A percentile compares a stretch with the other conserved stretches of the same genome.
Conservation (phyloP, 73 alveolate genomes). For the Tetrahymena malaccensis region DNA sequence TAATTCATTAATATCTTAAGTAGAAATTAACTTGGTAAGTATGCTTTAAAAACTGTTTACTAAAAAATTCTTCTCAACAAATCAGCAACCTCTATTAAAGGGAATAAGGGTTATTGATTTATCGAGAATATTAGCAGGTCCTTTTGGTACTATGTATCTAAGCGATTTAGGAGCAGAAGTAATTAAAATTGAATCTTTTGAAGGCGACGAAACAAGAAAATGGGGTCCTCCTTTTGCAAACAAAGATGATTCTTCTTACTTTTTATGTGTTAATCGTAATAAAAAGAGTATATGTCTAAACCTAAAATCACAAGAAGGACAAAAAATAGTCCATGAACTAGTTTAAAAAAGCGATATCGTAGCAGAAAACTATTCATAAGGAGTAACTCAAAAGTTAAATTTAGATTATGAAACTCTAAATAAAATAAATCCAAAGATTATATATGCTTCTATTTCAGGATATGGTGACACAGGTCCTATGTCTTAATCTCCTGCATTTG, state of each 20-base stretch:
- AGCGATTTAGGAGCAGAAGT: slow-evolving; percentile 68
- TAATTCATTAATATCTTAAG: not conserved
- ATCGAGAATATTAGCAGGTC: slow-evolving; percentile 67
- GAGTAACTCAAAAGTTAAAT: slow-evolving; percentile 36
- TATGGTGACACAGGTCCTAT: slow-evolving; percentile 42
- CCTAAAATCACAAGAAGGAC: slow-evolving; percentile 41
- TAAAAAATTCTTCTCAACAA: not conserved
- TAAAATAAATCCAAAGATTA: slow-evolving; percentile 39
- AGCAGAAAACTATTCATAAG: slow-evolving; percentile 52
- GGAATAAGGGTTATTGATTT: slow-evolving; percentile 52
- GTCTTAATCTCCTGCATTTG: slow-evolving; percentile 69
- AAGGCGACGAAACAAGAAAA: slow-evolving; percentile 73
- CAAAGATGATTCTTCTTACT: slow-evolving; percentile 50
- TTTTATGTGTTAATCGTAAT: slow-evolving; percentile 58
- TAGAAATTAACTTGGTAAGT: not conserved
- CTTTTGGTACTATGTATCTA: slow-evolving; percentile 55
- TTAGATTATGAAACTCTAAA: slow-evolving; percentile 52
- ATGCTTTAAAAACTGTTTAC: not conserved
- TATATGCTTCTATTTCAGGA: slow-evolving; percentile 74
- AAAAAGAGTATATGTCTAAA: slow-evolving; percentile 63
- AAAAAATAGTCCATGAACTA: slow-evolving; percentile 37
- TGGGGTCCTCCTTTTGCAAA: slow-evolving; percentile 85
- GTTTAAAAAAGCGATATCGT: slow-evolving; percentile 45
- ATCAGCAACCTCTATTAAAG: not conserved
- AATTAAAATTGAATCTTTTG: slow-evolving; percentile 61